These are phyloP conservation scores for Rhodofomes roseus DNA, from an alignment of 1,284 basidiomycete genomes.

Conservation along the genomic window DNA sequence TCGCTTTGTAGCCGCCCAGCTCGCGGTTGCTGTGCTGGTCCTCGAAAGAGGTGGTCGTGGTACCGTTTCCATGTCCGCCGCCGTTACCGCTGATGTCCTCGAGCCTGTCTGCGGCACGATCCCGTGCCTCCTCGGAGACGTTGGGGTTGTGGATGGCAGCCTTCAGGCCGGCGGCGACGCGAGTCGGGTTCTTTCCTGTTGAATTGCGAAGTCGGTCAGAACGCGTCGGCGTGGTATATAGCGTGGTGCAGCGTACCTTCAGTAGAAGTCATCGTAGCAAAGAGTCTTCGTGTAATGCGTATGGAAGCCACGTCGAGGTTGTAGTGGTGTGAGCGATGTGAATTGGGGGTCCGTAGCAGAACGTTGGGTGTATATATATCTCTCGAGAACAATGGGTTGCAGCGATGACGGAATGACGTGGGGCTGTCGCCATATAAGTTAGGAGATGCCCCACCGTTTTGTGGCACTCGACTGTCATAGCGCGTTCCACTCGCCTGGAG, in stretches of 20 bases:
- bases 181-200: conserved; percentile 32
- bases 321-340: background rate
- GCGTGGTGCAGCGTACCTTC: background rate
- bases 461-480: too few species aligned
- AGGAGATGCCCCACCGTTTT: background rate
- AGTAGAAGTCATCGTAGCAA: background rate
- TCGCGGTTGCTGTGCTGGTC: conserved; percentile 30
- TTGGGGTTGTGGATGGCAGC: conserved; percentile 52
- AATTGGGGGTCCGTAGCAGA: background rate
- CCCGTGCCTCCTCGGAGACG: conserved; percentile 48
- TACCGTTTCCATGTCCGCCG: conserved; percentile 8
- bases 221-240: too few species aligned
- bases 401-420: background rate
- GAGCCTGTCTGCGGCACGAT: conserved; percentile 41
- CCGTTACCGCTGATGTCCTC: conserved; percentile 32
- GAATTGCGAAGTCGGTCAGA: background rate
- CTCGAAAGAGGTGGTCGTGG: too few species aligned
- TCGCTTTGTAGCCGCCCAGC: conserved; percentile 51
- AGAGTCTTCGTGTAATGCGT: background rate
- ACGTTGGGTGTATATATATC: background rate
- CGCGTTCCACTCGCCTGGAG: too few species aligned
- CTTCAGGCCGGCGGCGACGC: conserved; percentile 51
- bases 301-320: background rate
- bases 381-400: background rate
- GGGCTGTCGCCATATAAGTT: background rate